A percentile compares a stretch with the other conserved stretches of the same genome.
Evolutionary conservation across 163 green algal genomes (phyloP).

Genomic region (Prototheca stagnorum): DNA sequence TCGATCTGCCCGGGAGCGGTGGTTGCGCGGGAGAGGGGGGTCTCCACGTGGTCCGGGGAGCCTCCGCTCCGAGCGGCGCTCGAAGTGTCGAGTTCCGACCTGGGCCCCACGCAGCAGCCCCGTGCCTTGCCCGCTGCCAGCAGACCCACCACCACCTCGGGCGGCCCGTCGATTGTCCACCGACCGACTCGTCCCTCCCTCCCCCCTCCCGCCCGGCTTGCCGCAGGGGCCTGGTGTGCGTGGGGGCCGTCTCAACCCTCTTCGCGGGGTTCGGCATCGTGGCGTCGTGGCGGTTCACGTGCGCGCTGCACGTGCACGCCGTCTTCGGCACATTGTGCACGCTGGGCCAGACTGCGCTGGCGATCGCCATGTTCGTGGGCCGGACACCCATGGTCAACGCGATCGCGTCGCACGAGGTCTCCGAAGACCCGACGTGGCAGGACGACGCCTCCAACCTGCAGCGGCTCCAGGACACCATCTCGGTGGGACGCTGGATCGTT

Average conservation of each 20-base stretch:
- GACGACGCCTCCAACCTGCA: background rate
- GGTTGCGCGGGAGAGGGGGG: too few relatives aligned
- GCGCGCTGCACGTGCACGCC: slow-evolving; percentile 13
- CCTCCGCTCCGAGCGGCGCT: too few relatives aligned
- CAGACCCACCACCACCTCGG: too few relatives aligned
- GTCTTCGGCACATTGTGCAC: slow-evolving; percentile 7
- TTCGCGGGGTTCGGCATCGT: slow-evolving; percentile 5
- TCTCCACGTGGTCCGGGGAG: too few relatives aligned
- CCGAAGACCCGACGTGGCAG: background rate
- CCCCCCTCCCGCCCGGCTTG: background rate
- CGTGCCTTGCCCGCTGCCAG: too few relatives aligned
- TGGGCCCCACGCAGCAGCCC: too few relatives aligned
- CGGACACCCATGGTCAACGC: slow-evolving; percentile 5
- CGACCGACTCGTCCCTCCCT: too few relatives aligned
- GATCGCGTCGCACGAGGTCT: slow-evolving; percentile 2
- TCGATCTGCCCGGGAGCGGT: too few relatives aligned
- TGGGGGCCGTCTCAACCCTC: slow-evolving; percentile 2
- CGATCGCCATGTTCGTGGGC: slow-evolving; percentile 13
- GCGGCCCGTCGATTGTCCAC: too few relatives aligned
- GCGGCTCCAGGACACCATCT: background rate
- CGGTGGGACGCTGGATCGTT: slow-evolving; percentile 13
- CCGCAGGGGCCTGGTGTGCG: slow-evolving; percentile 8
- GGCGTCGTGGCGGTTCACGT: slow-evolving; percentile 2
- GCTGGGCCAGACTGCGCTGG: slow-evolving; percentile 15
- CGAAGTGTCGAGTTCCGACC: too few relatives aligned